phyloP scores from a whole-genome alignment of 805 yeast genomes.

The Priceomyces fermenticarens region DNA sequence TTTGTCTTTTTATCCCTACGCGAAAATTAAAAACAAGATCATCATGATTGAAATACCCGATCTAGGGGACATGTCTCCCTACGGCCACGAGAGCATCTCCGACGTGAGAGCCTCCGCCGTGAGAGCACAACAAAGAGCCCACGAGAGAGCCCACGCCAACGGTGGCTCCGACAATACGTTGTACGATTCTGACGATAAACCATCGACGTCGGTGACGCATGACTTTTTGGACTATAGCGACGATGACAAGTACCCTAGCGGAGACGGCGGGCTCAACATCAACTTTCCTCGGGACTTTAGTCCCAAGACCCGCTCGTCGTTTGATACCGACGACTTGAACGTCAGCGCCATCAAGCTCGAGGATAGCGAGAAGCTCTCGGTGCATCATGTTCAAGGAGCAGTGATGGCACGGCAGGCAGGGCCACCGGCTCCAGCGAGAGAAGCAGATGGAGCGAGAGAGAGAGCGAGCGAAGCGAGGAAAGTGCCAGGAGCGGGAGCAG shows the following conservation, averaged over 20 bases:
- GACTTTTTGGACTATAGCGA: background rate
- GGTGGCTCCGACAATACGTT: background rate
- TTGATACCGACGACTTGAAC: too few relatives aligned
- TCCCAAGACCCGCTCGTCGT: too few relatives aligned
- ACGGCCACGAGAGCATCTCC: slow-evolving; percentile 6
- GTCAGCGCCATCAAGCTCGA: too few relatives aligned
- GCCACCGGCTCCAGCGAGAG: too few relatives aligned
- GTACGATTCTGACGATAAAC: background rate
- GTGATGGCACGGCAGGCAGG: too few relatives aligned
- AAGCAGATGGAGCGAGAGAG: background rate
- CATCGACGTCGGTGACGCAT: background rate
- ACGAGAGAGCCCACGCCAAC: background rate
- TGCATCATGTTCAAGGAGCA: too few relatives aligned
- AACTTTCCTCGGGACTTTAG: background rate
- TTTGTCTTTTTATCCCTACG: too few relatives aligned
- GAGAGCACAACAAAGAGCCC: background rate
- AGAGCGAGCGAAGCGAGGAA: too few relatives aligned
- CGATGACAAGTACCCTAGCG: background rate
- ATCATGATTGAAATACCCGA: slow-evolving; percentile 45
- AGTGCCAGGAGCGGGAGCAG: too few relatives aligned
- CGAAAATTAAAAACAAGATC: background rate
- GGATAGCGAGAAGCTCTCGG: too few relatives aligned
- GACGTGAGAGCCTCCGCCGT: background rate
- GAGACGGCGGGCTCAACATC: slow-evolving; percentile 1
- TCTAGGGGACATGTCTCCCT: slow-evolving; percentile 25